Base-by-base conservation (phyloP, 2,329 filamentous ascomycete species). In the Fonsecaea multimorphosa region DNA sequence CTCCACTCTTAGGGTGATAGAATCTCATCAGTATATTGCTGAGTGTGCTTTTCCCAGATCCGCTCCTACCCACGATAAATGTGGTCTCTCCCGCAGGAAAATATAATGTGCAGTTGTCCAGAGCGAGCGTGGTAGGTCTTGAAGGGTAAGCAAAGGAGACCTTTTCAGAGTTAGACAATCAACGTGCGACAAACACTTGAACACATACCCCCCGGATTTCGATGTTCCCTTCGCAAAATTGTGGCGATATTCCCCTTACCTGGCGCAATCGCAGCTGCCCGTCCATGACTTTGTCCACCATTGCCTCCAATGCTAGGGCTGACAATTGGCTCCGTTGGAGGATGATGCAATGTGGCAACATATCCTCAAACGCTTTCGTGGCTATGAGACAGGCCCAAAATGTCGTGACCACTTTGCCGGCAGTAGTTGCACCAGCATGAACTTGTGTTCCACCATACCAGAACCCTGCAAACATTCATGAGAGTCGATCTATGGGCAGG, bases 1-100 rank as follows among this genome's bases (percentile, higher is more conserved):
- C 76, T 0, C 93, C 94, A 0, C 79, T 79, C 0, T 79, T 76
- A 0, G 91, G 86, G 6, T 86, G 81, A 73, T 97, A 97, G 71
- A 96, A 91, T 12, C 89, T 86, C 58, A 93, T 83, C 0, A 98
- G 82, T 0, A 98, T 82, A 73, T 92, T 92, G 0, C 90, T 89
- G 1, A 98, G 74, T 0, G 94, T 98, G 71, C 92, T 97, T 76
- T 98, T 98, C 0, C 94, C 94, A 1, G 92, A 97, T 0, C 95
- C 95, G 73, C 92, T 97, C 72, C 85, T 86, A 0, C 94, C 95
- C 57, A 97, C 86, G 1, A 98, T 82, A 73, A 95, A 97, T 0
- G 88, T 92, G 2, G 89, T 87, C 67, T 91, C 83, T 0, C 91
- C 89, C 0, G 89, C 83, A 0, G 88, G 85, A 64, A 98, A 94